A percentile compares a stretch with the other conserved stretches of the same genome.
Conservation (phyloP, 2,329 filamentous ascomycete genomes). For the Cladosporium halotolerans region DNA sequence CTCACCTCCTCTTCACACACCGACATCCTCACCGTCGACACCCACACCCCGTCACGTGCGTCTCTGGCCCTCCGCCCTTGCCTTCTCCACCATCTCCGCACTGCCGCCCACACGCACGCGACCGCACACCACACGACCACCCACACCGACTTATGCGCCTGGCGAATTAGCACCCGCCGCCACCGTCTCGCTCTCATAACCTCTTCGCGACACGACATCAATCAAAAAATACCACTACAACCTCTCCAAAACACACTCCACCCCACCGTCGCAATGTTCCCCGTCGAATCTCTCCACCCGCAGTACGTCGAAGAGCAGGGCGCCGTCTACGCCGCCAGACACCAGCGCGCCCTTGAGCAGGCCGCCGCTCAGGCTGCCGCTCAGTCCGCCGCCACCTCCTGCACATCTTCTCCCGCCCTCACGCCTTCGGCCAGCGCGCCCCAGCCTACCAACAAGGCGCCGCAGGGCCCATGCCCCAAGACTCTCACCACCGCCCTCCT, state of each 20-base stretch:
- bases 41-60: not conserved
- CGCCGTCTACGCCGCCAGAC: slow-evolving; percentile 1
- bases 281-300: slow-evolving; percentile 8
- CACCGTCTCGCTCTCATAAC: not conserved
- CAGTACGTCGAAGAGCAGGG: slow-evolving; percentile 10
- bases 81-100: not conserved
- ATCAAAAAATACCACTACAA: not conserved
- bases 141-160: slow-evolving; percentile 2
- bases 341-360: not conserved
- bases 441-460: not conserved
- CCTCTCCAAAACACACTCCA: not conserved
- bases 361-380: not conserved
- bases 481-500: slow-evolving; percentile 6
- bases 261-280: slow-evolving; percentile 7
- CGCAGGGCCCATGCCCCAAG: slow-evolving; percentile 4
- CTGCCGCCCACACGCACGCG: slow-evolving; percentile 5
- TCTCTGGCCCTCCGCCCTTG: not conserved
- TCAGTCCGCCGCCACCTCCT: slow-evolving; percentile 35
- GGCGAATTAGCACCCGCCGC: not conserved
- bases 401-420: slow-evolving; percentile 43
- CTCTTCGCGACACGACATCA: not conserved
- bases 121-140: slow-evolving; percentile 6
- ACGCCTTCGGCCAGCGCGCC: not conserved
- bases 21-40: not conserved
- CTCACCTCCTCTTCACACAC: not conserved